These are phyloP conservation scores for Rhizopogon vesiculosus DNA, from an alignment of 768 basidiomycete genomes.

Conservation along the genomic window DNA sequence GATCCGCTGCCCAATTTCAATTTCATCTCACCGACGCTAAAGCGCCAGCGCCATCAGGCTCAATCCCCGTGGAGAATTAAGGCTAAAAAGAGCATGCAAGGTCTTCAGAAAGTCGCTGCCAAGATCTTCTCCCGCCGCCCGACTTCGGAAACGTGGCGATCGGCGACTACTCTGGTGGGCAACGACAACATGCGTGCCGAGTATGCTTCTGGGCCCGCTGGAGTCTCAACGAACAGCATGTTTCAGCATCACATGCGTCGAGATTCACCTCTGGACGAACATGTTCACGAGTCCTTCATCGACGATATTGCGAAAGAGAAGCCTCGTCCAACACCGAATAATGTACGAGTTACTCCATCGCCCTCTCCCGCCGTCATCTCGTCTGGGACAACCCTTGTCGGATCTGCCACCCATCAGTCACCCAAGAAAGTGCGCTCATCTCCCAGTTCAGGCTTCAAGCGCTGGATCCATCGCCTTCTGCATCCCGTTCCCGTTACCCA, in stretches of 20 bases:
- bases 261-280: neutral
- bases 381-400: constrained; percentile 1
- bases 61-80: neutral
- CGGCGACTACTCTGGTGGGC: neutral
- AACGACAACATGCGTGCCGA: neutral
- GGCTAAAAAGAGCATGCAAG: neutral
- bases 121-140: neutral
- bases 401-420: neutral
- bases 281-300: neutral
- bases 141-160: neutral
- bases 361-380: neutral
- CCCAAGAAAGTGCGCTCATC: neutral
- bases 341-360: neutral
- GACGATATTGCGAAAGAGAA: neutral
- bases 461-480: constrained; percentile 4
- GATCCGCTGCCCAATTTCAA: constrained; percentile 6
- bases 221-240: neutral
- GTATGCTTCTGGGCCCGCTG: neutral
- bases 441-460: neutral
- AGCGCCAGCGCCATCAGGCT: neutral
- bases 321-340: neutral
- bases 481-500: constrained; percentile 1
- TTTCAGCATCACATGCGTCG: neutral
- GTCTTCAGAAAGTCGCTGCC: neutral
- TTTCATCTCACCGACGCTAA: neutral